Conservation (phyloP, 2,329 filamentous ascomycete species). For the Plenodomus tracheiphilus region DNA sequence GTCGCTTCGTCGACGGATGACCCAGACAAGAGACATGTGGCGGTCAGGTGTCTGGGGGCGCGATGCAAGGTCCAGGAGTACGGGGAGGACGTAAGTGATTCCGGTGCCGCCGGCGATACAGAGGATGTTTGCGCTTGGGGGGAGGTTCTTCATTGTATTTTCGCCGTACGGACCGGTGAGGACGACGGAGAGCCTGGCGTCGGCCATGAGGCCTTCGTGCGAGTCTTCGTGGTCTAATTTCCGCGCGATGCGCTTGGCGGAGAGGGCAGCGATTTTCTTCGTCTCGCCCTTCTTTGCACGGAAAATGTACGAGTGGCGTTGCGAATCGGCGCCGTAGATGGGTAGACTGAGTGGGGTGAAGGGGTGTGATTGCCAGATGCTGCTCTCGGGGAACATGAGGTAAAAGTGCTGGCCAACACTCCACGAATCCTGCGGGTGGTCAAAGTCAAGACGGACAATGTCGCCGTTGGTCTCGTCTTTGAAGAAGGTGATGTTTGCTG, state of each 20-base stretch:
- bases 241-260: constrained; percentile 28
- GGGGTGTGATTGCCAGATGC: constrained; percentile 73
- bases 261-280: constrained; percentile 37
- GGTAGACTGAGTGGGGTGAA: constrained; percentile 53
- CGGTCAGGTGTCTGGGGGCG: constrained; percentile 27
- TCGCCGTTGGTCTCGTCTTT: constrained; percentile 50
- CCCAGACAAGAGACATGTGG: constrained; percentile 41
- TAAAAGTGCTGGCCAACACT: constrained; percentile 72
- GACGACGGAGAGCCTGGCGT: constrained; percentile 35
- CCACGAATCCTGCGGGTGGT: constrained; percentile 65
- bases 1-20: constrained; percentile 36
- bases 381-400: constrained; percentile 67
- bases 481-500: constrained; percentile 34
- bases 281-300: constrained; percentile 41
- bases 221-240: constrained; percentile 24
- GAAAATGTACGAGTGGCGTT: constrained; percentile 41
- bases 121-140: constrained; percentile 34
- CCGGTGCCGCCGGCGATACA: constrained; percentile 44
- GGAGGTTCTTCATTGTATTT: constrained; percentile 26
- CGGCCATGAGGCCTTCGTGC: constrained; percentile 24
- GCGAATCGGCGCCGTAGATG: constrained; percentile 25
- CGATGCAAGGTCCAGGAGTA: constrained; percentile 34
- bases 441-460: constrained; percentile 67
- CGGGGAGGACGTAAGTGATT: constrained; percentile 44
- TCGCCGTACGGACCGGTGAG: constrained; percentile 43